Base-by-base conservation (phyloP, 106 monocot species). In the Gastrodia elata region DNA sequence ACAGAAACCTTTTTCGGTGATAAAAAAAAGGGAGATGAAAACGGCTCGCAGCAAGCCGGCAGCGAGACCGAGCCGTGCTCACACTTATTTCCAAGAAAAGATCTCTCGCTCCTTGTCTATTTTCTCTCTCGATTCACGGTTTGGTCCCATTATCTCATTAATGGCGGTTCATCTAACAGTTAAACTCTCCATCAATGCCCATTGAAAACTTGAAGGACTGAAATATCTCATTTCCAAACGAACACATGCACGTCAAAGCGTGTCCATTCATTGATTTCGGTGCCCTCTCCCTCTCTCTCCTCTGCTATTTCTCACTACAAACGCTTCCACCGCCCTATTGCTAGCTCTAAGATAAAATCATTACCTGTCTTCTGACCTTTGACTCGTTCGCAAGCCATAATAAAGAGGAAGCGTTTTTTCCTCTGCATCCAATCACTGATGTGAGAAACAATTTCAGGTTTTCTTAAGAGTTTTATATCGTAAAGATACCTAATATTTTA, bases 161-260 rank as follows among this genome's bases (percentile, higher is more conserved):
- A 69, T n/a, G 69, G 0, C n/a, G 8, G 24, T 35, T 25, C n/a
- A n/a, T 26, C 40, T 40, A 40, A 41, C 69, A 69, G 69, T 69
- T 69, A 69, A 40, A 40, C 69, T 69, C 69, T 9, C 69, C 2
- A 69, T 69, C 69, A 69, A 69, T 69, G 40, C 40, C 40, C 69
- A 3, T 26, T 69, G 35, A 67, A 67, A 37, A 37, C 33, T 30
- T 69, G 9, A 67, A 67, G 20, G 34, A 6, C 38, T 67, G 10
- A 67, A 61, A 24, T 32, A 13, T 61, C 61, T 61, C 61, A 61
- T 61, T 15, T 61, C 61, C 11, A 30, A n/a, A 22, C 22, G 7
- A 18, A 52, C 22, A 52, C 52, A 22, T n/a, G 42, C 55, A 55
- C 22, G 16, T 16, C 6, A 4, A 52, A 14, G 5, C 52, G 28